Evolutionary conservation across 768 basidiomycete genomes (phyloP), one percentile per base, ranked within the genome.

Genomic region (Chalciporus piperatus): DNA sequence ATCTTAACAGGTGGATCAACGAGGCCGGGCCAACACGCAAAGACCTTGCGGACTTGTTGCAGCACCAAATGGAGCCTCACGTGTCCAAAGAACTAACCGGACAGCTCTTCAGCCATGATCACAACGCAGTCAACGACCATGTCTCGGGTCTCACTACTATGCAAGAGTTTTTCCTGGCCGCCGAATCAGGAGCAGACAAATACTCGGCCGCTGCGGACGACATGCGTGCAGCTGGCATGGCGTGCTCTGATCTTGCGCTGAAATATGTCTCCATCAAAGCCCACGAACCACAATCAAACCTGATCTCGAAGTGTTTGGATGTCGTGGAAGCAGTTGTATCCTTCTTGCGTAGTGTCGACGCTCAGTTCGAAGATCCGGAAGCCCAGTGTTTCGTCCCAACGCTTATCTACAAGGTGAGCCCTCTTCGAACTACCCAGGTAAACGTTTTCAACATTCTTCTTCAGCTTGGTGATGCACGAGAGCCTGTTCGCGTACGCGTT

Each of bases 201-300:
- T 77, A 71, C 48, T 80, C 74, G 2, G 51, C 75, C 17, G 48
- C 70, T 7, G 60, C 70, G 12, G 79, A 77, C 11, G 77, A 80
- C 44, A 66, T 85, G 17, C 81, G 80, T 63, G 78, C 77, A 33
- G 71, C 87, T 19, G 85, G 91, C 51, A 62, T 96, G 40, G 89
- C 92, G 23, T 98, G 93, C 63, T 83, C 92, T 41, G 97, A 99
- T 68, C 76, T 98, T 30, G 83, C 89, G 2, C 73, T 98, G 64
- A 98, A 98, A 76, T 99, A 98, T 59, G 81, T 87, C 25, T 96
- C 94, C 2, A 82, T 98, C 62, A 89, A 90, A 59, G 79, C 85
- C 20, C 87, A 96, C 55, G 89, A 95, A 67, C 87, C 93, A 37
- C 93, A 95, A 61, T 89, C 95, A 7, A 96, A 92, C 63, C 74